Conservation (phyloP, 441 rosid species). For the California macrophylla region DNA sequence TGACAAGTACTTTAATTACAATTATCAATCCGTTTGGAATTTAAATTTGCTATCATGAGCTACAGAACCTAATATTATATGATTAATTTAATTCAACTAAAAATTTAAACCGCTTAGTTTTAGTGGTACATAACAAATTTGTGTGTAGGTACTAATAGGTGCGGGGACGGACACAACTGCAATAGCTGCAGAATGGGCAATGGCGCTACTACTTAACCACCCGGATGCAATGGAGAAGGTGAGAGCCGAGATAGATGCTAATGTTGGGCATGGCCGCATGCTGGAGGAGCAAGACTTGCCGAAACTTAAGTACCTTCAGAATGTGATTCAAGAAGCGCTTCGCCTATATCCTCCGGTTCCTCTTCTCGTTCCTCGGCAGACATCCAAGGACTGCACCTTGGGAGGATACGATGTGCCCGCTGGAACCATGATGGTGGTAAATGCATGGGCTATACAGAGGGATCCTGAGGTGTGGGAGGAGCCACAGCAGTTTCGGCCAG, state of each 20-base stretch:
- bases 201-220: slow-evolving; percentile 26
- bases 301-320: slow-evolving; percentile 24
- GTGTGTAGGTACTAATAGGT: not conserved
- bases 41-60: no score
- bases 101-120: no score
- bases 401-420: slow-evolving; percentile 15
- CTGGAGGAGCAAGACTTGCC: slow-evolving; percentile 20
- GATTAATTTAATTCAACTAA: no score
- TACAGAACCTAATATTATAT: no score
- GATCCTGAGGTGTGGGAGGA: slow-evolving; percentile 31
- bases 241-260: slow-evolving; percentile 13
- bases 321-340: slow-evolving; percentile 14
- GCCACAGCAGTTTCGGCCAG: slow-evolving; percentile 28
- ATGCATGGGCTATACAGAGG: slow-evolving; percentile 25
- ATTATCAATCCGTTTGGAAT: no score
- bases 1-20: no score
- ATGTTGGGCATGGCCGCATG: slow-evolving; percentile 13
- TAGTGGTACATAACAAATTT: no score
- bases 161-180: not conserved
- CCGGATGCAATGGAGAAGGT: slow-evolving; percentile 17
- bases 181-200: slow-evolving; percentile 21
- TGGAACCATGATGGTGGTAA: slow-evolving; percentile 18
- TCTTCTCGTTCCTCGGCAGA: slow-evolving; percentile 22
- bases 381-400: slow-evolving; percentile 16
- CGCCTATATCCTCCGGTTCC: slow-evolving; percentile 20